Conservation (phyloP, 1,284 basidiomycete genomes). For the Porogramme epimiltina region DNA sequence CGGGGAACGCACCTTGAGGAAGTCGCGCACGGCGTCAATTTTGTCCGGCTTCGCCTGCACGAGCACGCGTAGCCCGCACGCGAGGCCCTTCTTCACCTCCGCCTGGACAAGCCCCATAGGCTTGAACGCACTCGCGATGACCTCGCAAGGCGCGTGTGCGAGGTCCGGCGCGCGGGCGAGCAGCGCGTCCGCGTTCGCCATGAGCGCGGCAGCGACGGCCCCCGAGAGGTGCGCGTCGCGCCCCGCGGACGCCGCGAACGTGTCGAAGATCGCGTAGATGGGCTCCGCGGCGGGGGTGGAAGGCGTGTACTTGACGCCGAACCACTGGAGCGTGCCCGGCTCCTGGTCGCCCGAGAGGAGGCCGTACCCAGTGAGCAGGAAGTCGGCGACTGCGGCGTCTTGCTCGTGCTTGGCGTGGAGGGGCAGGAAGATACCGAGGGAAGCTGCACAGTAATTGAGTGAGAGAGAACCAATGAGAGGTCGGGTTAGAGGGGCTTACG, state of each 20-base stretch:
- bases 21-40: conserved; percentile 36
- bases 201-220: conserved; percentile 37
- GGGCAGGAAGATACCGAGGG: conserved; percentile 30
- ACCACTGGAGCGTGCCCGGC: conserved; percentile 44
- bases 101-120: conserved; percentile 10
- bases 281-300: conserved; percentile 18
- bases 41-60: conserved; percentile 40
- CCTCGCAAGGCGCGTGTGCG: conserved; percentile 24
- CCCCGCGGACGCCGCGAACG: conserved; percentile 37
- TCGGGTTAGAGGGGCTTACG: neutral
- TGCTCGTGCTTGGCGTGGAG: conserved; percentile 35
- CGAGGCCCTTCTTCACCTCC: conserved; percentile 32
- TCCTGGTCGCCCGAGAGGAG: conserved; percentile 34
- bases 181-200: conserved; percentile 34
- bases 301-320: conserved; percentile 34
- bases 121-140: conserved; percentile 37
- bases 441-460: neutral
- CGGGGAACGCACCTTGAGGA: conserved; percentile 36
- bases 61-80: conserved; percentile 36
- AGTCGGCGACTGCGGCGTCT: conserved; percentile 29
- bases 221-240: conserved; percentile 40
- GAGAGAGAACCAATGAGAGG: neutral
- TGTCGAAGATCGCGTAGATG: conserved; percentile 42
- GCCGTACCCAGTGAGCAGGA: conserved; percentile 35
- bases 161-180: conserved; percentile 34